Conservation (phyloP, 83 land plant genomes). For the Thuja plicata region DNA sequence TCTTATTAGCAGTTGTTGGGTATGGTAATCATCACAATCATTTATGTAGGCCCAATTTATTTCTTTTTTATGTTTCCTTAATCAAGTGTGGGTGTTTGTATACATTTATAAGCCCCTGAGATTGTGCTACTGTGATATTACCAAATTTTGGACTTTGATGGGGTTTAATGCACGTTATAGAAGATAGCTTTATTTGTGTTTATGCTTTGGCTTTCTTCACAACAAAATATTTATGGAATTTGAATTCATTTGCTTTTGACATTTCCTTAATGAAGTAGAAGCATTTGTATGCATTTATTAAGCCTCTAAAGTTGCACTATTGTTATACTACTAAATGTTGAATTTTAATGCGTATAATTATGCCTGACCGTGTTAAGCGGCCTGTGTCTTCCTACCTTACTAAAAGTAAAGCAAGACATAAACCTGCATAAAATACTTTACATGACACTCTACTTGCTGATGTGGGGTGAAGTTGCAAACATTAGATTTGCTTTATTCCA, state of each 20-base stretch:
- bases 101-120: background rate
- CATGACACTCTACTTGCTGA: conserved; percentile 93
- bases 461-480: conserved; percentile 99
- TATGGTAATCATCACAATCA: background rate
- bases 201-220: background rate
- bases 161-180: conserved; percentile 40
- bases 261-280: background rate
- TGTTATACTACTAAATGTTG: background rate
- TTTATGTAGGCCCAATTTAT: background rate
- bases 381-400: conserved; percentile 34
- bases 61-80: background rate
- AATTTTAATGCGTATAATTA: background rate
- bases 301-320: background rate
- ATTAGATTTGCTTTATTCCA: conserved; percentile 96
- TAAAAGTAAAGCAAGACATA: conserved; percentile 70
- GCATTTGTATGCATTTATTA: background rate
- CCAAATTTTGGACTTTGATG: background rate
- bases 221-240: background rate
- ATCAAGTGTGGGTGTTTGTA: background rate
- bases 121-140: background rate
- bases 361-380: background rate
- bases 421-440: conserved; percentile 89
- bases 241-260: background rate
- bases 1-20: background rate
- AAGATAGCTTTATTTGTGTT: background rate